Percentiles rank a stretch among this genome's conserved stretches.
These are phyloP conservation scores for Cercospora beticola DNA, from an alignment of 2,329 filamentous ascomycete species.

Conservation along the genomic window DNA sequence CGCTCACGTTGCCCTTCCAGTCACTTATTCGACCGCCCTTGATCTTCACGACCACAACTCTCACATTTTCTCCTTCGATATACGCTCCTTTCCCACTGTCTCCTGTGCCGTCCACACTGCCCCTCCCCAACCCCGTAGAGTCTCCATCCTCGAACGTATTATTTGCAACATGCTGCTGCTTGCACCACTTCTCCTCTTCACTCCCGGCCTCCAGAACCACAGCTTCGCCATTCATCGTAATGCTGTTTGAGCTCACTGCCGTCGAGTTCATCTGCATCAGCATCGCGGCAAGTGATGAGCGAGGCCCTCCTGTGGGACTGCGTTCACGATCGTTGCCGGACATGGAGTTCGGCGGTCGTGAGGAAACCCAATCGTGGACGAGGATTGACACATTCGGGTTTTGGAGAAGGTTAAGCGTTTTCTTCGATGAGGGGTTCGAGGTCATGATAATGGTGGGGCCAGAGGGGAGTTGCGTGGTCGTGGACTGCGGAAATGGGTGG, in stretches of 20 bases:
- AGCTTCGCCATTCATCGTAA: slow-evolving; percentile 89
- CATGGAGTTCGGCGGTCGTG: slow-evolving; percentile 69
- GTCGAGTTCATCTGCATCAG: slow-evolving; percentile 89
- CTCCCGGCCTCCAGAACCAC: slow-evolving; percentile 69
- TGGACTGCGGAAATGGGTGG: slow-evolving; percentile 56
- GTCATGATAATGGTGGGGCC: slow-evolving; percentile 79
- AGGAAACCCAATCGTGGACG: slow-evolving; percentile 98
- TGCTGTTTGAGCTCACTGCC: slow-evolving; percentile 82
- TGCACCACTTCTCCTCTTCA: slow-evolving; percentile 82
- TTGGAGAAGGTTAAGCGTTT: slow-evolving; percentile 74
- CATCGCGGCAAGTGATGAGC: slow-evolving; percentile 76
- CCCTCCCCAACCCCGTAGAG: slow-evolving; percentile 24
- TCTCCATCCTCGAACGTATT: slow-evolving; percentile 59
- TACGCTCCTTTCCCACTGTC: slow-evolving; percentile 61
- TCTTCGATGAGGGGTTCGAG: slow-evolving; percentile 74
- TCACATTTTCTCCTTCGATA: slow-evolving; percentile 77
- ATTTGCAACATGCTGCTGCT: slow-evolving; percentile 80
- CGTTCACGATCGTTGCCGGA: slow-evolving; percentile 51
- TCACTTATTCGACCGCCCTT: slow-evolving; percentile 84
- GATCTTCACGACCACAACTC: slow-evolving; percentile 83
- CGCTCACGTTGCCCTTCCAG: slow-evolving; percentile 90
- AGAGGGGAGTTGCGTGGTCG: slow-evolving; percentile 42
- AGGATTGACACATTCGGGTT: slow-evolving; percentile 89
- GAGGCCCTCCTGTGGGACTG: slow-evolving; percentile 61
- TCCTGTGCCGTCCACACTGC: slow-evolving; percentile 15